Evolutionary conservation across 1,139 yeast species (phyloP).

Genomic region (Taphrina flavorubra): DNA sequence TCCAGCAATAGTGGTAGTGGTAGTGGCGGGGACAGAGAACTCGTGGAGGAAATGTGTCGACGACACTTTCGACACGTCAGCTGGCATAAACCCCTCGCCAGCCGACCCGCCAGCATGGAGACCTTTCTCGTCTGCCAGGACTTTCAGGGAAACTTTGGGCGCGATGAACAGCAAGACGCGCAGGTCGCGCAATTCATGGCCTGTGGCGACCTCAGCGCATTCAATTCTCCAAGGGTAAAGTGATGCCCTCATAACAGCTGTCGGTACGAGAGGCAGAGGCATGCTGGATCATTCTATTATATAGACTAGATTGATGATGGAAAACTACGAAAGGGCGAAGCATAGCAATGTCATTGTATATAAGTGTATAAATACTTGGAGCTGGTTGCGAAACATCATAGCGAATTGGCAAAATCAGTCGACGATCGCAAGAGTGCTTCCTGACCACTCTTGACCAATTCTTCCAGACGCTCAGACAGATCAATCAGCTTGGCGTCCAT

Average conservation of each 20-base stretch:
- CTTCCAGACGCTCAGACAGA: conserved; percentile 12
- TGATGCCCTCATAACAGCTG: too few relatives aligned
- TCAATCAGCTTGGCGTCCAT: conserved; percentile 3
- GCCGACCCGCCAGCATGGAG: conserved; percentile 91
- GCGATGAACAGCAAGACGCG: not conserved
- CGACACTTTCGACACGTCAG: not conserved
- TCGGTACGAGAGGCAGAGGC: too few relatives aligned
- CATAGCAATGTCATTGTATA: too few relatives aligned
- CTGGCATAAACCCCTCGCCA: conserved; percentile 86
- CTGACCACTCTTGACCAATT: conserved; percentile 13
- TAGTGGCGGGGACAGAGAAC: conserved; percentile 91
- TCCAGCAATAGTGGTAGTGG: too few relatives aligned
- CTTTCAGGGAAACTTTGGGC: conserved; percentile 55
- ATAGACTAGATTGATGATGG: too few relatives aligned
- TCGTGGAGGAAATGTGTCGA: conserved; percentile 61
- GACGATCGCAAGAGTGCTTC: conserved; percentile 18
- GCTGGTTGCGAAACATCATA: not conserved
- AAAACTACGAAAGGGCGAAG: too few relatives aligned
- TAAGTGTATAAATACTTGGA: too few relatives aligned
- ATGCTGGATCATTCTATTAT: too few relatives aligned
- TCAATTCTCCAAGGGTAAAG: not conserved
- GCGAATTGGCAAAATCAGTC: not conserved
- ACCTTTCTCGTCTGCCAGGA: conserved; percentile 92
- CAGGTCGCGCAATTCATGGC: conserved; percentile 6
- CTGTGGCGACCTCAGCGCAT: conserved; percentile 17